Evolutionary conservation across 805 yeast species (phyloP).

Genomic region (Kodamaea leandrae): DNA sequence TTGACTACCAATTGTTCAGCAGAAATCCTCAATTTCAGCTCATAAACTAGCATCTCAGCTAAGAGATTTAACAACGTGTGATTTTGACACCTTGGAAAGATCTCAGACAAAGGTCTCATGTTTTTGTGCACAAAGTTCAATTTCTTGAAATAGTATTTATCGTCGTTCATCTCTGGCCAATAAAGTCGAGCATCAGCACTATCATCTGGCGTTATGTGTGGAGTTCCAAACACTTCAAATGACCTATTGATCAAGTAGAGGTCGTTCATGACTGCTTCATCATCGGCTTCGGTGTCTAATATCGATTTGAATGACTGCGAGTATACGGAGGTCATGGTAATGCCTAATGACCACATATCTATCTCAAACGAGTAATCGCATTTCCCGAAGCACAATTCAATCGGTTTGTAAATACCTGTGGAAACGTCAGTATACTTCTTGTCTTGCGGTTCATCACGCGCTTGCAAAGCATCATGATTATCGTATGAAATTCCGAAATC

Average conservation of each 20-base stretch:
- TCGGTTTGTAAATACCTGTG: constrained; percentile 68
- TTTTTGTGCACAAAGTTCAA: constrained; percentile 20
- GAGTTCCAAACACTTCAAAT: constrained; percentile 62
- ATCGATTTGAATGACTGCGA: constrained; percentile 28
- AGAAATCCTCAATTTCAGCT: constrained; percentile 1
- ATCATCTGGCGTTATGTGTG: constrained; percentile 28
- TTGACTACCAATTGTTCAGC: not conserved
- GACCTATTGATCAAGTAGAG: constrained; percentile 55
- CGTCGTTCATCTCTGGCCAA: constrained; percentile 37
- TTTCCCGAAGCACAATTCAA: constrained; percentile 68
- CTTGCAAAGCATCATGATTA: constrained; percentile 12
- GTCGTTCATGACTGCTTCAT: constrained; percentile 50
- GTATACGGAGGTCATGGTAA: constrained; percentile 54
- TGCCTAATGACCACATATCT: constrained; percentile 74
- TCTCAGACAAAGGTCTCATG: constrained; percentile 16
- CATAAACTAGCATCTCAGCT: constrained; percentile 3
- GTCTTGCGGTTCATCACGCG: constrained; percentile 39
- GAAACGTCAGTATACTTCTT: constrained; percentile 55
- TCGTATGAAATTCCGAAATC: constrained; percentile 63
- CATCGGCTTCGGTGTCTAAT: constrained; percentile 34
- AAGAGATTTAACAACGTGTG: not conserved
- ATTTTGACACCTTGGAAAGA: constrained; percentile 35
- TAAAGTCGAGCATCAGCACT: constrained; percentile 14
- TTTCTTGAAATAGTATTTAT: constrained; percentile 27
- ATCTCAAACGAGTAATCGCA: constrained; percentile 50